Conservation (phyloP, 148 eudicot species). For the Cornus kousa region DNA sequence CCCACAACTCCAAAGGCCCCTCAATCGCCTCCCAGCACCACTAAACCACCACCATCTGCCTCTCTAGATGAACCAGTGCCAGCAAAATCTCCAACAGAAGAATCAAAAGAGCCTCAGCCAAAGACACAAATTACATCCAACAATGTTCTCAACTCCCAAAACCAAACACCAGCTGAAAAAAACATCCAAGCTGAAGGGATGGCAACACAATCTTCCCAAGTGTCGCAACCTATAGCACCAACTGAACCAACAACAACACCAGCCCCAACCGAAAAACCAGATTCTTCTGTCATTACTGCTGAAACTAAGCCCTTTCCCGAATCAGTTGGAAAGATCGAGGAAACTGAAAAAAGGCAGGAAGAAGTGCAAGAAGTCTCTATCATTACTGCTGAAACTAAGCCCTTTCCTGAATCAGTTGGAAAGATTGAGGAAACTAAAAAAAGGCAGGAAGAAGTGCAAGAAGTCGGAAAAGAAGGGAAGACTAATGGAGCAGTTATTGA, state of each 20-base stretch:
- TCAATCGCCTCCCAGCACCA: constrained; percentile 8
- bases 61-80: constrained; percentile 1
- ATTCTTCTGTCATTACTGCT: neutral
- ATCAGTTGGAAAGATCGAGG: too few species aligned
- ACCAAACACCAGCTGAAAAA: neutral
- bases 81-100: constrained; percentile 11
- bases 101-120: constrained; percentile 17
- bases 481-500: constrained; percentile 12
- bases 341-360: too few species aligned
- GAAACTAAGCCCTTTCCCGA: neutral
- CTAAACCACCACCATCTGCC: neutral
- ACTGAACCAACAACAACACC: neutral
- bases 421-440: constrained; percentile 17
- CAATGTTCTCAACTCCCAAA: neutral
- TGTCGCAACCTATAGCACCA: constrained; percentile 20
- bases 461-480: neutral
- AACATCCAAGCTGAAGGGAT: constrained; percentile 5
- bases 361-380: neutral
- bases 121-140: constrained; percentile 4
- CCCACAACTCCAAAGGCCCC: constrained; percentile 13
- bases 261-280: neutral
- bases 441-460: constrained; percentile 12
- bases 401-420: constrained; percentile 6
- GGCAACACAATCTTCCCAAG: constrained; percentile 7
- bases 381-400: neutral